Conservation (phyloP, 108 stramenopile genomes). For the Fragilaria crotonensis region DNA sequence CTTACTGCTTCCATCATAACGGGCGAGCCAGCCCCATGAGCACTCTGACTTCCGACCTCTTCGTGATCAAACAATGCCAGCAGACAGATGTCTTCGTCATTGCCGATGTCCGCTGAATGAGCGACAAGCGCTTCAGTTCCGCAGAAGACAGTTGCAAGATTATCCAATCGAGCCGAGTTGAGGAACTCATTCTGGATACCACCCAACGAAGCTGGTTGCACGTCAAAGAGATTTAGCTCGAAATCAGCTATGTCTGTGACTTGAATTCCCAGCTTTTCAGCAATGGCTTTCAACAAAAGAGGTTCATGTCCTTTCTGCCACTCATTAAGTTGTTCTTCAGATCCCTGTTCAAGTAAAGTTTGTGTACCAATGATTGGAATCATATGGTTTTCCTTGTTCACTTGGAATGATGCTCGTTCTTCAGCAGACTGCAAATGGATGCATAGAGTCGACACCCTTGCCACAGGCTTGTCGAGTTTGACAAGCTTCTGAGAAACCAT, state of each 20-base stretch:
- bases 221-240: slow-evolving; percentile 89
- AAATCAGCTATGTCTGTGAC: slow-evolving; percentile 86
- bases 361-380: slow-evolving; percentile 79
- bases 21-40: slow-evolving; percentile 90
- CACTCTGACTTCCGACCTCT: slow-evolving; percentile 81
- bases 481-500: slow-evolving; percentile 45
- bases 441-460: slow-evolving; percentile 83
- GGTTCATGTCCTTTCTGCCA: slow-evolving; percentile 81
- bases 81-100: slow-evolving; percentile 60
- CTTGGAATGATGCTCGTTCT: slow-evolving; percentile 61
- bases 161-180: slow-evolving; percentile 88
- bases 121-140: slow-evolving; percentile 52
- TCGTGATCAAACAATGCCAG: slow-evolving; percentile 93
- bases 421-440: slow-evolving; percentile 90
- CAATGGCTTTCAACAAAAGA: slow-evolving; percentile 70
- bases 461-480: slow-evolving; percentile 68
- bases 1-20: slow-evolving; percentile 77
- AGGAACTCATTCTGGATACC: slow-evolving; percentile 89
- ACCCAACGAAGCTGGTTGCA: slow-evolving; percentile 85
- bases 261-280: slow-evolving; percentile 55
- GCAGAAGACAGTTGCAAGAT: slow-evolving; percentile 83
- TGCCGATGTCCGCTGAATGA: slow-evolving; percentile 23
- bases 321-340: slow-evolving; percentile 43
- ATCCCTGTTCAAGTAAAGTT: slow-evolving; percentile 37
- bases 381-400: slow-evolving; percentile 89